Evolutionary conservation across 768 basidiomycete genomes (phyloP), one percentile per base, ranked within the genome.

Genomic region (Mycena rebaudengoi): DNA sequence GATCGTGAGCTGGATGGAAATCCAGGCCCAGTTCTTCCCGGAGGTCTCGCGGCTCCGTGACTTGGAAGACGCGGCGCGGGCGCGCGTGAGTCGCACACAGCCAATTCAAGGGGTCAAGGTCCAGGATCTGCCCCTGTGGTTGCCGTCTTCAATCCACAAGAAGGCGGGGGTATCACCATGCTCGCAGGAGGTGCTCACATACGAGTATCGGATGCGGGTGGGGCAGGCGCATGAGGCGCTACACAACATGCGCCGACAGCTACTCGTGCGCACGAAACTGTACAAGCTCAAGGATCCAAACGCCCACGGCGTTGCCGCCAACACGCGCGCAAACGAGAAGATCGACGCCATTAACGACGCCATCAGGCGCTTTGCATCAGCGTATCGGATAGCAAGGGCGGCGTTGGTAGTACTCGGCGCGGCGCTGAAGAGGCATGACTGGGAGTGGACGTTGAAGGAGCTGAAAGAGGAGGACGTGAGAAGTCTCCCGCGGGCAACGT

Each of bases 181-280:
- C n/a, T n/a, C n/a, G n/a, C n/a, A n/a, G 10, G 44, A 59, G 51
- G 40, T 60, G 20, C 40, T 48, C 57, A 18, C 20, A 32, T 67
- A 71, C 48, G 77, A 80, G 62, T 73, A 66, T 58, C 20, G 69
- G 0, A 62, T 78, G 3, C 72, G 77, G 1, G 62, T 59, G 26
- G 76, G 72, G 0, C 76, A 79, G 53, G 78, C 73, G 2, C 52
- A 73, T 18, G 74, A 71, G 8, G 43, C 65, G 0, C 66, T 82
- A 1, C 58, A 75, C 4, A 64, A 73, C 2, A 30, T 82, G 16
- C 72, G 75, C 0, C 64, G 62, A 2, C 57, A 68, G 16, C 74
- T 82, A 4, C 70, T 76, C 1, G 59, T 77, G 12, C 60, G 67
- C 0, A 65, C 74, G 0, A 72, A 75, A 29, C 63, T 80, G 46